These are phyloP conservation scores for Apiospora rasikravindrae DNA, from an alignment of 2,329 filamentous ascomycete species.

Conservation along the genomic window DNA sequence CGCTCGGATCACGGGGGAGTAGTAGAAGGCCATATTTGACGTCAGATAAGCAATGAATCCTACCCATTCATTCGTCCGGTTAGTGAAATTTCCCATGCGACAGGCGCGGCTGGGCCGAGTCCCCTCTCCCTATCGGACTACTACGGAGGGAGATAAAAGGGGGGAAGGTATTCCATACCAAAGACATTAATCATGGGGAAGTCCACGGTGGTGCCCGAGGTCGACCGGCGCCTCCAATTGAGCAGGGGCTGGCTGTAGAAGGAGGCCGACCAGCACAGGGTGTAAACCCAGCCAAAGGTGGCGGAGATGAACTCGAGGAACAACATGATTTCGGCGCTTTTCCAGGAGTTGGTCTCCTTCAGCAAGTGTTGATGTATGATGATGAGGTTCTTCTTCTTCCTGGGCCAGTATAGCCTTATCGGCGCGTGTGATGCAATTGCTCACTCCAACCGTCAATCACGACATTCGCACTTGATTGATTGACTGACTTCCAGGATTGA, in stretches of 20 bases:
- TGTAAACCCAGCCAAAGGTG: conserved; percentile 78
- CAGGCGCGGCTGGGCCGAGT: neutral
- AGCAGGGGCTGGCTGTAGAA: conserved; percentile 92
- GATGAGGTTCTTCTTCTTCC: neutral
- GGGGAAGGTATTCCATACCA: conserved; percentile 46
- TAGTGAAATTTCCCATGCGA: neutral
- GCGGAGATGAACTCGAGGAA: conserved; percentile 58
- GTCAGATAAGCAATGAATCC: conserved; percentile 78
- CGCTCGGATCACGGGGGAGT: conserved; percentile 74
- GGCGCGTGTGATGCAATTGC: neutral
- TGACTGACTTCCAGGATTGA: too few relatives aligned
- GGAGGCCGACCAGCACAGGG: conserved; percentile 79
- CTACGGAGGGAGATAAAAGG: neutral
- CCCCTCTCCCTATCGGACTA: neutral
- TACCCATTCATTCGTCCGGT: conserved; percentile 27
- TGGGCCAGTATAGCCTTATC: neutral
- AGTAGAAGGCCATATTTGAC: conserved; percentile 78
- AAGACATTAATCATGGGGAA: conserved; percentile 78
- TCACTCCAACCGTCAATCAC: neutral
- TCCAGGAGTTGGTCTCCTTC: neutral
- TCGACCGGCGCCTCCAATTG: conserved; percentile 78
- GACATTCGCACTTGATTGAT: neutral
- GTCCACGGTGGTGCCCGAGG: conserved; percentile 83
- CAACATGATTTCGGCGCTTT: conserved; percentile 33
- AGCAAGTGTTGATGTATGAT: neutral